Evolutionary conservation across 1,139 yeast genomes (phyloP).

Genomic region (Debaryomyces psychrophilus): DNA sequence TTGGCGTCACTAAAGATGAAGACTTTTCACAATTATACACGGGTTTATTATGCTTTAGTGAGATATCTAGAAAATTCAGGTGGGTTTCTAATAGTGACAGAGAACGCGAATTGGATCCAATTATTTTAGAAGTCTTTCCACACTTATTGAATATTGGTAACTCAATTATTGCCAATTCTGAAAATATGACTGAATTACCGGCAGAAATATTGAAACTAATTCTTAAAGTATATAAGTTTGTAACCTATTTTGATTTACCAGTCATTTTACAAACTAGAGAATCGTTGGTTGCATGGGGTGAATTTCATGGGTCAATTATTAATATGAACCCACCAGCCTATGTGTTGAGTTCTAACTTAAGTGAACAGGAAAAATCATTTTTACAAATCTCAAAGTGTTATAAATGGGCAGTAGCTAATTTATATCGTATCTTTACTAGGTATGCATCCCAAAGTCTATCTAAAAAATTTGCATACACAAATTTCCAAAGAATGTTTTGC

Average conservation of each 20-base stretch:
- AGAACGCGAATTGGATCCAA: constrained; percentile 54
- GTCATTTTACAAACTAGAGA: constrained; percentile 62
- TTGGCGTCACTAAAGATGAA: constrained; percentile 28
- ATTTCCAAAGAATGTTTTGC: constrained; percentile 51
- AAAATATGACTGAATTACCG: constrained; percentile 40
- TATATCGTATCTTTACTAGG: constrained; percentile 72
- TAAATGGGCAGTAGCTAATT: constrained; percentile 88
- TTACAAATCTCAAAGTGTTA: constrained; percentile 64
- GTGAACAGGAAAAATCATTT: constrained; percentile 41
- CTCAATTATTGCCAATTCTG: constrained; percentile 47
- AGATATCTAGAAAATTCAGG: constrained; percentile 72
- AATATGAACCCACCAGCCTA: constrained; percentile 60
- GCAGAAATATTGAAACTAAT: constrained; percentile 82
- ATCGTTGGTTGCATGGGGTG: constrained; percentile 70
- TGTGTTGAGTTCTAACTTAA: constrained; percentile 31
- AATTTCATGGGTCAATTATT: constrained; percentile 71
- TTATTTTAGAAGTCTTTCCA: constrained; percentile 70
- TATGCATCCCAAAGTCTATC: constrained; percentile 61
- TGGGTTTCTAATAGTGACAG: constrained; percentile 73
- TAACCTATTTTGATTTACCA: constrained; percentile 81
- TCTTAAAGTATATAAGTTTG: constrained; percentile 79
- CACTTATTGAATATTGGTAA: constrained; percentile 68
- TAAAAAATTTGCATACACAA: constrained; percentile 53
- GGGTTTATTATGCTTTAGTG: constrained; percentile 76
- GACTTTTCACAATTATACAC: constrained; percentile 67